Base-by-base conservation (phyloP, 1,284 basidiomycete species). In the Bjerkandera adusta region DNA sequence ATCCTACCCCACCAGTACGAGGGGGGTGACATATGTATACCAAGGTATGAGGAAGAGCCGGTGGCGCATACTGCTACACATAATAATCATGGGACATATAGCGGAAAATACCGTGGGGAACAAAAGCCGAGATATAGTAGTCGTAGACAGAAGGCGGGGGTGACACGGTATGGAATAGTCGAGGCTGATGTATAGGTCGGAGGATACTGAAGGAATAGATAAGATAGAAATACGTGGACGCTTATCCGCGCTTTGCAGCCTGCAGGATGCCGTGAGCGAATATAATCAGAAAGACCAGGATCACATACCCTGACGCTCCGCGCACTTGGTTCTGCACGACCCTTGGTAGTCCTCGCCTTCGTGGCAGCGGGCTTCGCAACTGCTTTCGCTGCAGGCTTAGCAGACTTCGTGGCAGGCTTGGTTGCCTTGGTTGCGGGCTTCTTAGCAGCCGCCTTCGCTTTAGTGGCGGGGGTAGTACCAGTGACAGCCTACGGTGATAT, bases 401-500 rank as follows among this genome's bases (percentile, higher is more conserved):
- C 55, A 52, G 58, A 70, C 8, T 60, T 48, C 16, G 68, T 64
- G 12, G 61, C 64, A 20, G 59, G 51, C 60, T 65, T 8, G 70
- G 68, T 56, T 53, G 70, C 76, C 69, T 64, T 72, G 6, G 66
- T 57, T 6, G 69, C 47, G 3, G 61, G 56, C 54, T 60, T 71
- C 12, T 61, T 50, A 15, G 68, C 65, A n/a, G 62, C 64, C 15
- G 59, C 52, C 61, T 66, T 75, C 3, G 59, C 62, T 57, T 60
- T 71, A 47, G 60, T 32, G 7, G 69, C 46, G 30, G 63, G 48
- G 13, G 56, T 66, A 16, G 69, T 69, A 24, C 80, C 77, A 38
- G 76, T 81, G 16, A 71, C 65, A 44, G 71, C 66, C 80, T 82
- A 46, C 25, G 16, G 45, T 35, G 12, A 6, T 12, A 37, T 25